Conservation (phyloP, 2,329 filamentous ascomycete species). For the Purpureocillium lavendulum region DNA sequence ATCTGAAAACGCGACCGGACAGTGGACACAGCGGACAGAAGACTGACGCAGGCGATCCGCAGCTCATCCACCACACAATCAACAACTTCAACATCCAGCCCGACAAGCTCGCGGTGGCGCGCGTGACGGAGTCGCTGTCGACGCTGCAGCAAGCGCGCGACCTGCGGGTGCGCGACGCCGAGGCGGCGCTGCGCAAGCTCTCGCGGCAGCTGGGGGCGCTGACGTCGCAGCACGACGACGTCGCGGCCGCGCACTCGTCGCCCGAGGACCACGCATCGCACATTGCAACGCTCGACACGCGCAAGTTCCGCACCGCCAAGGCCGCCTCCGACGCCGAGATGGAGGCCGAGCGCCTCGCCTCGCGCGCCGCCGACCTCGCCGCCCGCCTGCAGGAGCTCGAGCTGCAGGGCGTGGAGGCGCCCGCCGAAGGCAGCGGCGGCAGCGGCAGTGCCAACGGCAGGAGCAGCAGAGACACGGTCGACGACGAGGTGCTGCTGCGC, state of each 20-base stretch:
- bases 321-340: slow-evolving; percentile 81
- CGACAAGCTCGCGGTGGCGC: slow-evolving; percentile 75
- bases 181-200: slow-evolving; percentile 60
- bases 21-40: too few relatives aligned
- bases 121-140: slow-evolving; percentile 75
- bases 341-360: slow-evolving; percentile 84
- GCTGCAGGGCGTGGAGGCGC: slow-evolving; percentile 76
- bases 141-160: slow-evolving; percentile 80
- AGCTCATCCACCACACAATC: slow-evolving; percentile 67
- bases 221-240: slow-evolving; percentile 67
- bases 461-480: slow-evolving; percentile 34
- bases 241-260: slow-evolving; percentile 65
- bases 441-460: slow-evolving; percentile 4
- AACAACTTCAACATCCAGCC: slow-evolving; percentile 91
- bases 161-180: slow-evolving; percentile 63
- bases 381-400: slow-evolving; percentile 75
- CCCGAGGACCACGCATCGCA: slow-evolving; percentile 71
- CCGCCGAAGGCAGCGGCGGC: slow-evolving; percentile 53
- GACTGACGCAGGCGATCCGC: slow-evolving; percentile 2
- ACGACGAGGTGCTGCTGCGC: slow-evolving; percentile 62
- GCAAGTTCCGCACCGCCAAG: slow-evolving; percentile 94
- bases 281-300: slow-evolving; percentile 81
- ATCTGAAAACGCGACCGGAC: too few relatives aligned
- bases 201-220: slow-evolving; percentile 69
- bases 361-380: slow-evolving; percentile 67